These are phyloP conservation scores for Pichia pseudocactophila DNA, from an alignment of 805 yeast species.

Conservation along the genomic window DNA sequence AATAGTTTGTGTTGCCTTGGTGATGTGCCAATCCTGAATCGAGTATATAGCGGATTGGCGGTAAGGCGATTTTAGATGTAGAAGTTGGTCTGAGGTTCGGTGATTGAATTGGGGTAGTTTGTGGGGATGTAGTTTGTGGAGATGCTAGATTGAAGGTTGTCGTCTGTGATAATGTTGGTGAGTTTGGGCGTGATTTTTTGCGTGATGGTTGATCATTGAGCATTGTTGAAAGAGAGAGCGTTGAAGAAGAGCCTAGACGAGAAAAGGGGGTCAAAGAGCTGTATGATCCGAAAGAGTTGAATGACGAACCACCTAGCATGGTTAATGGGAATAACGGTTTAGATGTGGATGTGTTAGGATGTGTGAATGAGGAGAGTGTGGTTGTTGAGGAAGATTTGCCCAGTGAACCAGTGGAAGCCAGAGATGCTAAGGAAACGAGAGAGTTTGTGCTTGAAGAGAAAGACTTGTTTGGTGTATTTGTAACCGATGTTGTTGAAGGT, in stretches of 20 bases:
- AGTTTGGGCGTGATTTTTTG: constrained; percentile 31
- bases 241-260: not conserved
- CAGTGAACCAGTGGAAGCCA: constrained; percentile 24
- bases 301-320: constrained; percentile 3
- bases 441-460: constrained; percentile 15
- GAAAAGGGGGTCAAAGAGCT: too few species aligned
- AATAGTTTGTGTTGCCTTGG: not conserved
- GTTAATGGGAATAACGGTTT: constrained; percentile 2
- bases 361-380: constrained; percentile 18
- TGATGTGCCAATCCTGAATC: constrained; percentile 3
- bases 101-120: constrained; percentile 29
- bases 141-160: constrained; percentile 26
- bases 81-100: constrained; percentile 27
- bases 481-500: not conserved
- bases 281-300: too few species aligned
- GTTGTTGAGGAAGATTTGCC: constrained; percentile 22
- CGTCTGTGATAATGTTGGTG: constrained; percentile 16
- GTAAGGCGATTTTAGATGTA: constrained; percentile 17
- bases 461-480: not conserved
- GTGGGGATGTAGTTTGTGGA: constrained; percentile 27
- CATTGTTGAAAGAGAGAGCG: constrained; percentile 19
- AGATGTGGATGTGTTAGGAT: not conserved
- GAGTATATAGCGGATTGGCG: constrained; percentile 28
- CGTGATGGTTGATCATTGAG: constrained; percentile 17
- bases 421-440: constrained; percentile 24